Percentiles rank a stretch among this genome's conserved stretches.
Conservation (phyloP, 179 eudicot genomes). For the Camellia oleifera region DNA sequence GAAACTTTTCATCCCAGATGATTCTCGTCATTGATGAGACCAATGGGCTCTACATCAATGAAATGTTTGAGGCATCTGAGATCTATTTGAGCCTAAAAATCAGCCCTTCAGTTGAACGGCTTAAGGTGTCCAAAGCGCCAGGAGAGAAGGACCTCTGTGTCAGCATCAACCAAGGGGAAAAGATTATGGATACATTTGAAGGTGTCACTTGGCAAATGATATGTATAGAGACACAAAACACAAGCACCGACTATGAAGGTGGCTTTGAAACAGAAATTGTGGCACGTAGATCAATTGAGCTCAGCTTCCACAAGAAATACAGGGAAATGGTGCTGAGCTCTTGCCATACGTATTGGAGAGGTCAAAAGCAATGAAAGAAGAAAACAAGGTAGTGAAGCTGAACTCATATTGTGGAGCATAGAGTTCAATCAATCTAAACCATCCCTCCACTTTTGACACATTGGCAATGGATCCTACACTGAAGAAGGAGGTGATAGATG, state of each 20-base stretch:
- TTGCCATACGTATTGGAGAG: conserved; percentile 28
- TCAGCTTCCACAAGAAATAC: conserved; percentile 32
- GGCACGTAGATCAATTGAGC: conserved; percentile 18
- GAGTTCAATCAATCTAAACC: conserved; percentile 14
- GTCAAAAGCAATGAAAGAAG: conserved; percentile 20
- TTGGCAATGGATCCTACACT: conserved; percentile 36
- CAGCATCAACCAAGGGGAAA: conserved; percentile 32
- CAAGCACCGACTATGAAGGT: neutral
- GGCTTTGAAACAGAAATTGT: neutral
- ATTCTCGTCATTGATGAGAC: too few relatives aligned
- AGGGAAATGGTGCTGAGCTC: conserved; percentile 19
- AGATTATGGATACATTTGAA: conserved; percentile 26
- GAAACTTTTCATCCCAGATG: too few relatives aligned
- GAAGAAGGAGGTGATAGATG: conserved; percentile 25
- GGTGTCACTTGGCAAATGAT: conserved; percentile 36
- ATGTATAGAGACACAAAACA: conserved; percentile 9
- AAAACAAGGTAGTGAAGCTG: conserved; percentile 22
- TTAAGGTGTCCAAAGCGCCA: conserved; percentile 28
- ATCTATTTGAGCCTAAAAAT: conserved; percentile 30
- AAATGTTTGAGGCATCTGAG: conserved; percentile 13
- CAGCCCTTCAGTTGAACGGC: conserved; percentile 24
- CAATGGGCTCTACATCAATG: too few relatives aligned
- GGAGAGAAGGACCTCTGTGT: conserved; percentile 26
- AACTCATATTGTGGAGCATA: neutral
- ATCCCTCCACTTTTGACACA: conserved; percentile 44